phyloP scores from a whole-genome alignment of 768 basidiomycete genomes.

The Suillus decipiens region DNA sequence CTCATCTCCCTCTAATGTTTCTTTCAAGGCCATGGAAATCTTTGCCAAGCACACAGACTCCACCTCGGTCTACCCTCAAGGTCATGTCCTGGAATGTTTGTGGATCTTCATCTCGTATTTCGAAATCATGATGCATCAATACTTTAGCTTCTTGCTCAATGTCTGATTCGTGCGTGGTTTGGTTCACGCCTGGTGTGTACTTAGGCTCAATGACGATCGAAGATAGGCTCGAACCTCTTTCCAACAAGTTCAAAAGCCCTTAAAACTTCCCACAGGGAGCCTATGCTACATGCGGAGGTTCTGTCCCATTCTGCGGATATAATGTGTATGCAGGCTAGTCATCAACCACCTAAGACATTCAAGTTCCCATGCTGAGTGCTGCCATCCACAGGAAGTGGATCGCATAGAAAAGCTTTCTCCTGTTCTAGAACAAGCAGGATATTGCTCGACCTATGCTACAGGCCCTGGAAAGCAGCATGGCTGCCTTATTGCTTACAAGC shows the following conservation, averaged over 20 bases:
- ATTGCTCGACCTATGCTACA: conserved; percentile 62
- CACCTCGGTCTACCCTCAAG: conserved; percentile 36
- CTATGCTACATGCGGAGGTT: conserved; percentile 80
- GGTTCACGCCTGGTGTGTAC: conserved; percentile 1
- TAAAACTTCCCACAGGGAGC: conserved; percentile 69
- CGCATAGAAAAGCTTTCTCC: conserved; percentile 73
- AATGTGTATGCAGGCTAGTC: conserved; percentile 78
- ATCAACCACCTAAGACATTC: conserved; percentile 14
- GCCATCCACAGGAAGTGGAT: conserved; percentile 75
- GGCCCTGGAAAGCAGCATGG: conserved; percentile 84
- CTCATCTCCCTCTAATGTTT: conserved; percentile 13
- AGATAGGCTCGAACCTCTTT: conserved; percentile 74
- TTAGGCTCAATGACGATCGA: conserved; percentile 1
- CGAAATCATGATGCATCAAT: conserved; percentile 11
- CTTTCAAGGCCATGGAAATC: conserved; percentile 39
- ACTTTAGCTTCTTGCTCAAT: conserved; percentile 72
- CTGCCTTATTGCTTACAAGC: conserved; percentile 77
- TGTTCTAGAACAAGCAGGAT: conserved; percentile 62
- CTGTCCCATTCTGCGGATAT: conserved; percentile 73
- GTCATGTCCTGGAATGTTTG: conserved; percentile 86
- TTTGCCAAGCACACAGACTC: conserved; percentile 17
- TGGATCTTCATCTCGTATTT: conserved; percentile 21
- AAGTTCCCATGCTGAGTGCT: not conserved
- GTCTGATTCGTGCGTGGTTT: conserved; percentile 67
- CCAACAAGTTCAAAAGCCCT: conserved; percentile 80